Conservation (phyloP, 2,329 filamentous ascomycete species). For the Pseudocercospora eumusae region DNA sequence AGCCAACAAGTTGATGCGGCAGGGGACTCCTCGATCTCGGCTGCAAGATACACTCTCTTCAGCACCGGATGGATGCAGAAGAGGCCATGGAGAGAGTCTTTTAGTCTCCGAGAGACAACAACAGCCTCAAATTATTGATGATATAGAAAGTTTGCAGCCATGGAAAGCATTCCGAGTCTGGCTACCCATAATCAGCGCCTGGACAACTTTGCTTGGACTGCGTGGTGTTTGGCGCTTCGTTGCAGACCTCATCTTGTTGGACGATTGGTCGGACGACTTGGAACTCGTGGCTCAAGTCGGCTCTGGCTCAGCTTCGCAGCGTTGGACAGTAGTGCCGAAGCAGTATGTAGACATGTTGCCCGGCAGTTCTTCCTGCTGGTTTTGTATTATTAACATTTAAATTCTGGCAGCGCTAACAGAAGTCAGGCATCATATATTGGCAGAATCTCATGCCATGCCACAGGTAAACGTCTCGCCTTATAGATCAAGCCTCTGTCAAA, state of each 20-base stretch:
- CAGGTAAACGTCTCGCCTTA: too few species aligned
- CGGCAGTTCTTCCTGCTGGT: conserved; percentile 4
- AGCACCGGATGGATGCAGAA: neutral
- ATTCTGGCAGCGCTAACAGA: neutral
- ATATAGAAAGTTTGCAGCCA: conserved; percentile 1
- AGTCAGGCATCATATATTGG: neutral
- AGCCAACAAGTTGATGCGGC: neutral
- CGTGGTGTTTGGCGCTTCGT: neutral
- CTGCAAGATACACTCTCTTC: neutral
- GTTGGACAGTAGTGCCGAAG: neutral
- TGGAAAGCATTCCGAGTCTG: neutral
- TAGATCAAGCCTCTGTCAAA: too few species aligned
- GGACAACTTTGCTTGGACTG: neutral
- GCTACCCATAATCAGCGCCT: neutral
- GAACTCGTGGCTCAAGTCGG: neutral
- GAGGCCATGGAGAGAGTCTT: neutral
- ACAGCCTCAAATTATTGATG: neutral
- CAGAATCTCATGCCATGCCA: neutral
- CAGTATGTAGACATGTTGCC: neutral
- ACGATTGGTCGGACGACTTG: too few species aligned
- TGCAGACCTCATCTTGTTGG: neutral
- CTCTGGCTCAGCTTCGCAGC: neutral
- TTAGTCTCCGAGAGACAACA: neutral
- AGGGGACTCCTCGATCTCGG: neutral
- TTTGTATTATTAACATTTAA: too few species aligned